Percentiles rank a stretch among this genome's conserved stretches.
These are phyloP conservation scores for Fusarium sarcochroum DNA, from an alignment of 2,329 filamentous ascomycete species.

Conservation along the genomic window DNA sequence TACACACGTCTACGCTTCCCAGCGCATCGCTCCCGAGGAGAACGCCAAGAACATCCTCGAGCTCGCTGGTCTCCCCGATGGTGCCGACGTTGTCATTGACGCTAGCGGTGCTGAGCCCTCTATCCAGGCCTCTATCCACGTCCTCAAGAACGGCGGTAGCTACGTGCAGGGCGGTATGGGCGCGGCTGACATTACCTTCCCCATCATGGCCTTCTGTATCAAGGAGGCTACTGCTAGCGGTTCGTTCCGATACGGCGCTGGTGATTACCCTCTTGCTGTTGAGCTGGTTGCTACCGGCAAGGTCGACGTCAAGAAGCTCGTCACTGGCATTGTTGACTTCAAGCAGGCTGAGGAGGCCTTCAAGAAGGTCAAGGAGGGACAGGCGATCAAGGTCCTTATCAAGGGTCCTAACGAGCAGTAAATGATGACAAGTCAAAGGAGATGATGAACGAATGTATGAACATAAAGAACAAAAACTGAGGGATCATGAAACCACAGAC, in stretches of 20 bases:
- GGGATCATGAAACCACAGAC: background rate
- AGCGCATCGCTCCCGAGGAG: slow-evolving; percentile 74
- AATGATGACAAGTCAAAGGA: slow-evolving; percentile 2
- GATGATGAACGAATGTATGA: slow-evolving; percentile 30
- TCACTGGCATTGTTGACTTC: slow-evolving; percentile 84
- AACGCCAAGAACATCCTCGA: slow-evolving; percentile 79
- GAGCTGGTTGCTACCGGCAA: slow-evolving; percentile 80
- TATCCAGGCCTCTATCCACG: slow-evolving; percentile 81
- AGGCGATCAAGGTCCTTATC: slow-evolving; percentile 80
- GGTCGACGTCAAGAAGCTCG: slow-evolving; percentile 85
- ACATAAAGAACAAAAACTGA: slow-evolving; percentile 5
- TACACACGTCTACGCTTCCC: slow-evolving; percentile 77
- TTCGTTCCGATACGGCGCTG: slow-evolving; percentile 89
- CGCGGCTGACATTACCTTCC: slow-evolving; percentile 87
- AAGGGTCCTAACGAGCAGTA: slow-evolving; percentile 74
- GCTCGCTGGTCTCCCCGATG: slow-evolving; percentile 72
- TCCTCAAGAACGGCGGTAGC: slow-evolving; percentile 77
- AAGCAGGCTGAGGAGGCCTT: slow-evolving; percentile 88
- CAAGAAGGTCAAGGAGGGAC: slow-evolving; percentile 85
- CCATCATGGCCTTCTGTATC: slow-evolving; percentile 88
- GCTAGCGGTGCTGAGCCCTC: slow-evolving; percentile 83
- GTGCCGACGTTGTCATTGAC: slow-evolving; percentile 85
- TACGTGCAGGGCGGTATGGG: slow-evolving; percentile 95
- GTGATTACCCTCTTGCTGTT: slow-evolving; percentile 89
- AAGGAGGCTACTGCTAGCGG: slow-evolving; percentile 92